Base-by-base conservation (phyloP, 257 asterid genomes). In the Pogostemon cablin region DNA sequence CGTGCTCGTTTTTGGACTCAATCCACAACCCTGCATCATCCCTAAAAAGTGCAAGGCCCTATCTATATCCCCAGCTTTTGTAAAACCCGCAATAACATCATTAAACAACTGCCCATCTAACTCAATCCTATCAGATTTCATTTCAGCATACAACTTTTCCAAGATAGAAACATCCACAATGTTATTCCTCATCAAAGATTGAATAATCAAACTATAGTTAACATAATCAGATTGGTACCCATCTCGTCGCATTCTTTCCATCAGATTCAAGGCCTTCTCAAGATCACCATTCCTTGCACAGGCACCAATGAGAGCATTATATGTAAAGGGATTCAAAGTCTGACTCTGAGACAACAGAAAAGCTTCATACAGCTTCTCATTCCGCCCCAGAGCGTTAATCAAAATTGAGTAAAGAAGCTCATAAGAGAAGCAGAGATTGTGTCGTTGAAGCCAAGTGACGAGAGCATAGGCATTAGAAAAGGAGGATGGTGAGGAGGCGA, bases 241-340 rank as follows among this genome's bases (percentile, higher is more conserved):
- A 35, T 93, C 96, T 49, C 86, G 75, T 59, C 96, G 84, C 98
- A 93, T 93, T 67, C 86, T 81, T 5, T 84, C 87, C 93, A 93
- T 85, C 87, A 93, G 79, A 82, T 80, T 83, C 72, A 93, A 72
- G 7, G 98, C 98, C 76, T 90, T 93, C 8, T 91, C 97, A 38
- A 93, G 83, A n/a, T 93, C 98, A 65, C 68, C 83, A 46, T 93
- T 93, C 55, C 97, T 85, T 4, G 98, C 98, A 56, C 97, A 93
- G 1, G 98, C 98, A 20, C 98, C 98, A 64, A 90, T 93, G 3
- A 93, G 88, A 0, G 98, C 98, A 40, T 93, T 93, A 71, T 91
- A 93, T 4, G 98, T 91, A 75, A 93, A 49, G 0, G 98, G 97
- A 11, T 96, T 93, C 73, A 93, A 64, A 10, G 87, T 74, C 79